Conservation (phyloP, 2,329 filamentous ascomycete genomes). For the Fusarium succisae region DNA sequence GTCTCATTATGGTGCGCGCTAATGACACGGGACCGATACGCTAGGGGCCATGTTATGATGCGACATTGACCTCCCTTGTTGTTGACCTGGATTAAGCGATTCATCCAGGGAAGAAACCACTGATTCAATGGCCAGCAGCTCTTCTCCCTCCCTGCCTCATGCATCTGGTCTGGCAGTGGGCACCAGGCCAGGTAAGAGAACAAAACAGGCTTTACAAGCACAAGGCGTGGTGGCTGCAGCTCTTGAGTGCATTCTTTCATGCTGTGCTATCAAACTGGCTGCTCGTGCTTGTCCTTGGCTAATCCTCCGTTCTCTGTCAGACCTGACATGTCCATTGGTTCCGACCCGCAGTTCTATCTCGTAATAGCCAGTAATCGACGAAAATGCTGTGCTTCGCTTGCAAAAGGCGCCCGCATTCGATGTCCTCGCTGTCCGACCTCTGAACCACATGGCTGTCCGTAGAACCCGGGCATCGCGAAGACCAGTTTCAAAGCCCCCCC, state of each 20-base stretch:
- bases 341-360: constrained; percentile 22
- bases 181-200: neutral
- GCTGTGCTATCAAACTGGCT: constrained; percentile 25
- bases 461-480: constrained; percentile 21
- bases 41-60: constrained; percentile 14
- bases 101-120: constrained; percentile 16
- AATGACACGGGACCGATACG: constrained; percentile 26
- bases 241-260: constrained; percentile 21
- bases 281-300: constrained; percentile 14
- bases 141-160: neutral
- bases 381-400: constrained; percentile 29
- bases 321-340: constrained; percentile 29
- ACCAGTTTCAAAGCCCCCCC: constrained; percentile 1
- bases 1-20: constrained; percentile 23
- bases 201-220: constrained; percentile 38
- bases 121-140: neutral
- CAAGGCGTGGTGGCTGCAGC: constrained; percentile 30
- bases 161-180: neutral
- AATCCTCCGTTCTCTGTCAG: constrained; percentile 13
- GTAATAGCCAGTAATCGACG: constrained; percentile 21
- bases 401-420: constrained; percentile 12
- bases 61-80: constrained; percentile 15
- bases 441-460: constrained; percentile 28
- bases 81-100: neutral
- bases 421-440: constrained; percentile 5